These are phyloP conservation scores for Colletotrichum sansevieriae DNA, from an alignment of 2,329 filamentous ascomycete genomes.

Conservation along the genomic window DNA sequence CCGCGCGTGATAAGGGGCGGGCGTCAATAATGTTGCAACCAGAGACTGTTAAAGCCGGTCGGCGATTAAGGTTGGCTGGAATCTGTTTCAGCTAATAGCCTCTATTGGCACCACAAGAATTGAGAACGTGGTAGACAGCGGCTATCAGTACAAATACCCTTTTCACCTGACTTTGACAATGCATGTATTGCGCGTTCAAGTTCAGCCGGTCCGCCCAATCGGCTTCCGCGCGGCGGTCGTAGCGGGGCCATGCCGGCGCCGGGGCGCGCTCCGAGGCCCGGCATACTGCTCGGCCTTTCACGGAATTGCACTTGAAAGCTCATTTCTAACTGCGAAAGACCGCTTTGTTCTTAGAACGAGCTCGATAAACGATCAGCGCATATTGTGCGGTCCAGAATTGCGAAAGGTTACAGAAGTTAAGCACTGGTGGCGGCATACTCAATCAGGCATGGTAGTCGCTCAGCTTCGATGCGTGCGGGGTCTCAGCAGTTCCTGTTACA, in stretches of 20 bases:
- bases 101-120: neutral
- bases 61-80: conserved; percentile 2
- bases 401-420: conserved; percentile 6
- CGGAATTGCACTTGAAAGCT: neutral
- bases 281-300: neutral
- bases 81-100: conserved; percentile 12
- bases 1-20: neutral
- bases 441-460: conserved; percentile 5
- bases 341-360: neutral
- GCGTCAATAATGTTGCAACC: neutral
- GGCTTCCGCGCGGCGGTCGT: conserved; percentile 8
- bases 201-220: conserved; percentile 24
- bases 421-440: neutral
- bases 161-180: conserved; percentile 16
- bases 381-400: neutral
- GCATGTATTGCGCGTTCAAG: conserved; percentile 22
- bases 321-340: neutral
- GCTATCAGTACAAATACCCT: neutral
- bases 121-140: neutral
- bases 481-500: conserved; percentile 22
- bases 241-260: conserved; percentile 14
- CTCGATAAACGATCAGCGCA: neutral
- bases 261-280: neutral
- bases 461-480: conserved; percentile 27
- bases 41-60: neutral